Conservation (phyloP, 345 rosid genomes). For the Turnera subulata region DNA sequence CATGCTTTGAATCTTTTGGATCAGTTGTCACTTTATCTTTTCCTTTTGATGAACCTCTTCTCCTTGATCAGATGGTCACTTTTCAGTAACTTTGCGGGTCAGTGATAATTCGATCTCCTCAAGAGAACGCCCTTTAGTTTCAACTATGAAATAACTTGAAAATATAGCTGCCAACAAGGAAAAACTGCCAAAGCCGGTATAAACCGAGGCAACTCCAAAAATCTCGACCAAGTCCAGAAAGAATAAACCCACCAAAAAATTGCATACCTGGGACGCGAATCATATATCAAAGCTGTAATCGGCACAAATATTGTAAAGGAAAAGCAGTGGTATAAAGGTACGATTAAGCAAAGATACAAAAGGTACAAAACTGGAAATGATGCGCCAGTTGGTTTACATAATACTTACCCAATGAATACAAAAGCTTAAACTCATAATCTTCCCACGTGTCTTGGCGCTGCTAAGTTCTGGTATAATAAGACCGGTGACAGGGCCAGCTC, state of each 20-base stretch:
- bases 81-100: constrained; percentile 28
- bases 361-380: too few species aligned
- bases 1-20: too few species aligned
- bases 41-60: neutral
- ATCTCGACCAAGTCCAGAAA: constrained; percentile 60
- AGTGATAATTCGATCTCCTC: constrained; percentile 75
- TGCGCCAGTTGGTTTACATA: too few species aligned
- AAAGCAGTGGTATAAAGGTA: too few species aligned
- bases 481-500: constrained; percentile 81
- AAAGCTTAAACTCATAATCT: constrained; percentile 69
- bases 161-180: constrained; percentile 61
- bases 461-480: constrained; percentile 73
- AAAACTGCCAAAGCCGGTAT: constrained; percentile 53
- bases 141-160: constrained; percentile 47
- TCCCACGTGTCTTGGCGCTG: constrained; percentile 62
- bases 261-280: constrained; percentile 67
- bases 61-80: constrained; percentile 13
- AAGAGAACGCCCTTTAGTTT: constrained; percentile 72
- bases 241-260: constrained; percentile 73
- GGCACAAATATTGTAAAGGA: too few species aligned
- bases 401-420: constrained; percentile 73
- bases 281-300: neutral
- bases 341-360: too few species aligned
- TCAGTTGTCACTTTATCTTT: neutral
- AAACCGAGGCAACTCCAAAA: constrained; percentile 55